Base-by-base conservation (phyloP, 2,329 filamentous ascomycete species). In the Xylariaceae sp. region DNA sequence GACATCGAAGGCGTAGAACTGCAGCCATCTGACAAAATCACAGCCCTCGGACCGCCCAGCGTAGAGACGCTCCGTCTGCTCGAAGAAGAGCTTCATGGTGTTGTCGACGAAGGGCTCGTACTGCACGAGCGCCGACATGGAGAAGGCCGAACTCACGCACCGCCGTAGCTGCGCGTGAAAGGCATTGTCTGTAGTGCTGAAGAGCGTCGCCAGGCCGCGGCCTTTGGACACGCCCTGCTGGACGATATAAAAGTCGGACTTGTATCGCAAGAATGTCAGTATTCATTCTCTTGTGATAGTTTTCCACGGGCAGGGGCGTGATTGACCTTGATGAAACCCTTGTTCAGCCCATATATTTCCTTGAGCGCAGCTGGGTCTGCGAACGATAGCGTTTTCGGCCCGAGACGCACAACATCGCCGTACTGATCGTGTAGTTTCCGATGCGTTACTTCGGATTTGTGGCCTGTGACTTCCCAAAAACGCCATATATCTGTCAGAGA, bases 1-100 rank as follows among this genome's bases (percentile, higher is more conserved):
- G 12, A 90, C 86, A 59, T 91, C 87, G 57, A 91, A 91, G 0
- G 87, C 87, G 55, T 87, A 90, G 61, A 83, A 90, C 58, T 91
- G 86, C 46, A 91, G 68, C 86, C 86, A 90, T 46, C 74, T 71
- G 2, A 80, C 79, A 45, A 88, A 84, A 58, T 87, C 78, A 57
- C 82, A 86, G 20, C 66, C 64, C 7, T 63, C 54, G 1, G 54
- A 45, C 20, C 69, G 67, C 19, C 64, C 59, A n/a, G 70, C 74
- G 53, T 74, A 85, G 3, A 83, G 59, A 2, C 70, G 67, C 50
- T 79, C 72, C 0, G 80, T 84, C 60, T 81, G 79, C 23, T 74
- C 65, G 5, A 92, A 75, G 62, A 90, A 92, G 2, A 87, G 68
- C 52, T 80, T 78, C 1, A 85, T 83, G 1, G 85, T 88, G 54